phyloP scores from a whole-genome alignment of 352 stramenopile species.

The Elongisporangium senticosum region DNA sequence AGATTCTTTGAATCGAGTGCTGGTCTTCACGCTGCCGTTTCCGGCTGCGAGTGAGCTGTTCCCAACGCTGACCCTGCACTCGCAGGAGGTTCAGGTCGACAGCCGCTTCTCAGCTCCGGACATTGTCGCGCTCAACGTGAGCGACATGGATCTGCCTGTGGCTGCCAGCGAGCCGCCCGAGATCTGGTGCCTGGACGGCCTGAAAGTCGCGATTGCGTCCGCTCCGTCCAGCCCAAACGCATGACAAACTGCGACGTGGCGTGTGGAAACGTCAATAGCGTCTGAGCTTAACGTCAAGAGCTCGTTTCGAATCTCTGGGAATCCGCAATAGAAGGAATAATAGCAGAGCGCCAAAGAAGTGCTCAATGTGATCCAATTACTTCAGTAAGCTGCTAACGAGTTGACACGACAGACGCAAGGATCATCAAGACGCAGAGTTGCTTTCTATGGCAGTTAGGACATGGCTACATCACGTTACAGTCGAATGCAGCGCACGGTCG shows the following conservation, averaged over 20 bases:
- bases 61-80: constrained; percentile 81
- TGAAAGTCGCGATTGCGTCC: constrained; percentile 20
- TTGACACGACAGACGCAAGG: not conserved
- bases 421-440: not conserved
- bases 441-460: not conserved
- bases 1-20: constrained; percentile 39
- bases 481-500: not conserved
- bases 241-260: constrained; percentile 3
- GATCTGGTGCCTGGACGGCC: constrained; percentile 73
- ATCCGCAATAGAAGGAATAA: not conserved
- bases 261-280: not conserved
- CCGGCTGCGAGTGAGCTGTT: constrained; percentile 65
- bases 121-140: constrained; percentile 43
- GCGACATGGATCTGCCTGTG: constrained; percentile 34
- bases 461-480: not conserved
- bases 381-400: not conserved
- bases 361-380: not conserved
- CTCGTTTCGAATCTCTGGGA: not conserved
- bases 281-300: not conserved
- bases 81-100: constrained; percentile 70
- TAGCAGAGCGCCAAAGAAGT: not conserved
- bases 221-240: not conserved
- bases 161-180: constrained; percentile 21
- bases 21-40: constrained; percentile 58
- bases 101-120: constrained; percentile 75